These are phyloP conservation scores for Quercus suber DNA, from an alignment of 306 rosid species.

Conservation along the genomic window DNA sequence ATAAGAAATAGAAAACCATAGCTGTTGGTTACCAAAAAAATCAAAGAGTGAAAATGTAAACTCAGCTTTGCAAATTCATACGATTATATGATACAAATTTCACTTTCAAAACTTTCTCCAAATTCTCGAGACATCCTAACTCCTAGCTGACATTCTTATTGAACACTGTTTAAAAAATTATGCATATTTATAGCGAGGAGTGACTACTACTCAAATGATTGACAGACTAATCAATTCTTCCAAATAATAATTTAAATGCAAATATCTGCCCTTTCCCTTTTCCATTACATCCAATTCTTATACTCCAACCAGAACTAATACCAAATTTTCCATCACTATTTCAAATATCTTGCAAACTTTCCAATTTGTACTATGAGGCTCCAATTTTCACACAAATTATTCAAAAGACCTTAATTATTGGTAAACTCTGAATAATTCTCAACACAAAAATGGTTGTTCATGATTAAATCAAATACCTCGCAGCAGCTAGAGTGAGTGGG, in stretches of 20 bases:
- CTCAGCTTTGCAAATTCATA: neutral
- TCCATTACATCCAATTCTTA: neutral
- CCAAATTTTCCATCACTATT: neutral
- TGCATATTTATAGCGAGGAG: neutral
- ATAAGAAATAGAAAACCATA: constrained; percentile 10
- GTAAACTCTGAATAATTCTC: neutral
- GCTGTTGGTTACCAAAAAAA: neutral
- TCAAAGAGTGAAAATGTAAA: neutral
- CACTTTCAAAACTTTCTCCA: neutral
- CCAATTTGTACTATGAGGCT: neutral
- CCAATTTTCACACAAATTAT: neutral
- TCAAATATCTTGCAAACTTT: neutral
- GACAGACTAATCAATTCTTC: neutral
- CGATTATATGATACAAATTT: neutral
- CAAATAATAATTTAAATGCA: neutral
- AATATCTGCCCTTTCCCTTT: neutral
- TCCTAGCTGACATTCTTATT: neutral
- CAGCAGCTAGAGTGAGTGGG: constrained; percentile 80
- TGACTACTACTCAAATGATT: neutral
- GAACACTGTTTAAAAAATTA: neutral
- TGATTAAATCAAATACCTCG: constrained; percentile 42
- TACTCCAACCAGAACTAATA: neutral
- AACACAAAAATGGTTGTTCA: neutral
- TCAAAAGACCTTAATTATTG: neutral
- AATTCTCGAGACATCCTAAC: too few species aligned